Evolutionary conservation across 148 eudicot genomes (phyloP).

Genomic region (Vaccinium darrowii): DNA sequence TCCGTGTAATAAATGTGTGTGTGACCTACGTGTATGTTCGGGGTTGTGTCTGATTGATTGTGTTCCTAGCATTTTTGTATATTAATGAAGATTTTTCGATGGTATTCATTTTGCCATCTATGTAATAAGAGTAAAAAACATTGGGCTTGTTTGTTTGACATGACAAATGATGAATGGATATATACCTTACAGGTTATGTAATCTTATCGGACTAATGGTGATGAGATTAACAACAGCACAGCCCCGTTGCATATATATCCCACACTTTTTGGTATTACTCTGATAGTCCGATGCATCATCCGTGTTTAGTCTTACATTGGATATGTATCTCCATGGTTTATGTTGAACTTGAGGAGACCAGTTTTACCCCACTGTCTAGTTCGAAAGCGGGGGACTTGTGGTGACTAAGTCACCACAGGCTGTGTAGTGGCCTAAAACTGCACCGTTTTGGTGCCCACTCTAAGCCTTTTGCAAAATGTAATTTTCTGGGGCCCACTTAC

Average conservation of each 20-base stretch:
- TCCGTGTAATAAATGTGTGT: no score
- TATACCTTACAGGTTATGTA: neutral
- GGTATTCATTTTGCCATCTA: neutral
- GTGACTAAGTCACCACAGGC: no score
- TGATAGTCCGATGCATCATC: neutral
- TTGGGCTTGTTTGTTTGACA: neutral
- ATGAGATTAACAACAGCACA: neutral
- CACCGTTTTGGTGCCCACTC: no score
- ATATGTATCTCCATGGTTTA: neutral
- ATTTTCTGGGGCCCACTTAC: no score
- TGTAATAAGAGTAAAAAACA: neutral
- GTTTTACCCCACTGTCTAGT: neutral
- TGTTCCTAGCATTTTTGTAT: no score
- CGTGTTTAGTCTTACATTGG: neutral
- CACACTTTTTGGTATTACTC: neutral
- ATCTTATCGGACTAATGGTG: neutral
- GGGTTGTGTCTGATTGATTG: no score
- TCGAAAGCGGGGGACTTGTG: neutral
- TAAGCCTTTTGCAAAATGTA: no score
- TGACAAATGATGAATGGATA: neutral
- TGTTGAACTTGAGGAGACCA: neutral
- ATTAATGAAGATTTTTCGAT: neutral
- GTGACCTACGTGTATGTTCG: no score
- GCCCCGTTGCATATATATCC: neutral
- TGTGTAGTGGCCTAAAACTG: no score